phyloP scores from a whole-genome alignment of 148 eudicot species.

The Mesembryanthemum crystallinum region DNA sequence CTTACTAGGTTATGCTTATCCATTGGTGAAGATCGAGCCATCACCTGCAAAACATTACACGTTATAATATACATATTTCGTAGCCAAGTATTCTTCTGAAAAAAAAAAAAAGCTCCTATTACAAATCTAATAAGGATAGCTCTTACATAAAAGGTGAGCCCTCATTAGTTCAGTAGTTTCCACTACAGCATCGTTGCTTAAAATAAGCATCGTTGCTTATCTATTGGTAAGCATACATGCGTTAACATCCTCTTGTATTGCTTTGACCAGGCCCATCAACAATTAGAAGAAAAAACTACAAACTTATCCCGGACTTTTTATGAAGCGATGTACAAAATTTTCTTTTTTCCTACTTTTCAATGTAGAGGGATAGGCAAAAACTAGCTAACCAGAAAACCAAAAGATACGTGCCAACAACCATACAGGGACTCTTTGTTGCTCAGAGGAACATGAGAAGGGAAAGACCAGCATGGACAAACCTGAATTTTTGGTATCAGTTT shows the following conservation, averaged over 20 bases:
- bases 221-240: neutral
- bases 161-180: neutral
- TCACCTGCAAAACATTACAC: conserved; percentile 44
- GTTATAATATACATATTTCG: neutral
- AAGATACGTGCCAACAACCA: neutral
- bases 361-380: too few relatives aligned
- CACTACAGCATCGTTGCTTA: neutral
- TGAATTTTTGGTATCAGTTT: conserved; percentile 70
- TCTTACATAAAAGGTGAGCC: neutral
- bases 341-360: too few relatives aligned
- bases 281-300: neutral
- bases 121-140: neutral
- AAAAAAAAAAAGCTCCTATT: neutral
- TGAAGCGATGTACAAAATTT: too few relatives aligned
- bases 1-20: conserved; percentile 77
- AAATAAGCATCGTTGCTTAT: too few relatives aligned
- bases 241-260: neutral
- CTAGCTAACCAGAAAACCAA: neutral
- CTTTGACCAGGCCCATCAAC: neutral
- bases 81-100: neutral
- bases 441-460: conserved; percentile 1
- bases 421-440: neutral
- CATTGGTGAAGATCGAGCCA: conserved; percentile 91
- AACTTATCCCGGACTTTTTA: too few relatives aligned
- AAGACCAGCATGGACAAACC: conserved; percentile 35